Evolutionary conservation across 1,284 basidiomycete species (phyloP).

Genomic region (Pascua guehoae): DNA sequence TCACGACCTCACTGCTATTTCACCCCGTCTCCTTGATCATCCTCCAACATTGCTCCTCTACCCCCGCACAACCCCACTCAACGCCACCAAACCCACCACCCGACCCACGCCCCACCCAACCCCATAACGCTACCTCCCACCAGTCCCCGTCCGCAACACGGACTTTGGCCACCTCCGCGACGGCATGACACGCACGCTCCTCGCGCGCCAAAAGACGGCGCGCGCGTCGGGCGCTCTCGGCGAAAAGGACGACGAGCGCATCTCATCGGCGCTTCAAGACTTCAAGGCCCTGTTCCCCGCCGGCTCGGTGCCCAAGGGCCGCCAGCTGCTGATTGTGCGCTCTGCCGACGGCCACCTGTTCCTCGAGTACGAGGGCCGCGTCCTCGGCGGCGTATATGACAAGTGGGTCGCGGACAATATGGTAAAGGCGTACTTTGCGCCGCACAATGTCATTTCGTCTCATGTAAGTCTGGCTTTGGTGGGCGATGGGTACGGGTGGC

Average conservation of each 20-base stretch:
- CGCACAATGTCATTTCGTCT: slow-evolving; percentile 45
- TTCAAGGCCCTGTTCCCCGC: slow-evolving; percentile 53
- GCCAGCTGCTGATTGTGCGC: slow-evolving; percentile 48
- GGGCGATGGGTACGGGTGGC: too few species aligned
- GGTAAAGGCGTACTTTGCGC: slow-evolving; percentile 50
- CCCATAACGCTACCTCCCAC: background rate
- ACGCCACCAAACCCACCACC: background rate
- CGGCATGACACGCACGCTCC: slow-evolving; percentile 53
- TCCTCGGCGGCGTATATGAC: slow-evolving; percentile 45
- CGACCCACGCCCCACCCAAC: background rate
- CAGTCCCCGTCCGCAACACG: slow-evolving; percentile 55
- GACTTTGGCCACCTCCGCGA: slow-evolving; percentile 56
- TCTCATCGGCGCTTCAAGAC: slow-evolving; percentile 39
- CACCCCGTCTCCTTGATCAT: too few species aligned
- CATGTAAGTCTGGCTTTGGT: background rate
- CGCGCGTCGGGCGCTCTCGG: slow-evolving; percentile 25
- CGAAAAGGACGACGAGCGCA: slow-evolving; percentile 38
- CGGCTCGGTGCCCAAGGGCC: slow-evolving; percentile 51
- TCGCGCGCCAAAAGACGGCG: slow-evolving; percentile 51
- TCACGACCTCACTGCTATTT: too few species aligned
- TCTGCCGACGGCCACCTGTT: slow-evolving; percentile 19
- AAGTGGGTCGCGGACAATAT: slow-evolving; percentile 47
- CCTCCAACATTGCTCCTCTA: background rate
- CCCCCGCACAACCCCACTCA: background rate
- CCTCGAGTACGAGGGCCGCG: slow-evolving; percentile 34